Evolutionary conservation across 768 basidiomycete genomes (phyloP), one percentile per base, ranked within the genome.

Genomic region (Amanita pseudoporphyria): DNA sequence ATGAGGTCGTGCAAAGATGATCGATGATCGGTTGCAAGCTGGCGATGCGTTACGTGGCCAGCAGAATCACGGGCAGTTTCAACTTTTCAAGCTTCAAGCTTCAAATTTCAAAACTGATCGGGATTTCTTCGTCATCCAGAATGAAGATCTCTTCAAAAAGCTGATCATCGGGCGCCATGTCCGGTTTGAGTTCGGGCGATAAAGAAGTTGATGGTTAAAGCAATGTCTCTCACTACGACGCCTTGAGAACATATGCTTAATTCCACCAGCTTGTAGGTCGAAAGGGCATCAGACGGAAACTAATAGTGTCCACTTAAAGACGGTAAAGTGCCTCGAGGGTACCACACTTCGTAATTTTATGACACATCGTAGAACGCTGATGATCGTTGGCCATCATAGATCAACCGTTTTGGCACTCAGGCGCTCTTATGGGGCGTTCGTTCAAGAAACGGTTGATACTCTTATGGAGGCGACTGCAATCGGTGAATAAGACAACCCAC

Each of bases 381-480:
- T 97, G 94, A 90, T 93, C 3, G 98, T 99, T 67, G 98, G 95
- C 47, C 92, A 96, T 33, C 96, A 99, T 60, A 96, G 96, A 99
- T 99, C 68, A 99, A 99, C 67, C 84, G 96, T 42, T 87, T 94
- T 21, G 96, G 98, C 58, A 97, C 96, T n/a, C n/a, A n/a, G 96
- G 96, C 18, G 95, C 96, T 3, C 74, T 99, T 47, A 98, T 98
- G 86, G 76, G 96, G 44, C 97, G 92, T 65, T 98, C 96, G 1
- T 99, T 99, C 74, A 99, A 65, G 96, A 98, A 72, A 99, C 96
- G 2, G 96, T 99, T 53, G 96, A 99, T 63, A 97, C 98, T 58
- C 67, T 99, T 49, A 94, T 98, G 86, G 96, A 99, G 63, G 96
- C 96, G 0, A 96, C 96, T 1, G 93, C 95, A 1, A 87, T 94